Evolutionary conservation across 257 asterid species (phyloP).

Genomic region (Solanum pinnatisectum): DNA sequence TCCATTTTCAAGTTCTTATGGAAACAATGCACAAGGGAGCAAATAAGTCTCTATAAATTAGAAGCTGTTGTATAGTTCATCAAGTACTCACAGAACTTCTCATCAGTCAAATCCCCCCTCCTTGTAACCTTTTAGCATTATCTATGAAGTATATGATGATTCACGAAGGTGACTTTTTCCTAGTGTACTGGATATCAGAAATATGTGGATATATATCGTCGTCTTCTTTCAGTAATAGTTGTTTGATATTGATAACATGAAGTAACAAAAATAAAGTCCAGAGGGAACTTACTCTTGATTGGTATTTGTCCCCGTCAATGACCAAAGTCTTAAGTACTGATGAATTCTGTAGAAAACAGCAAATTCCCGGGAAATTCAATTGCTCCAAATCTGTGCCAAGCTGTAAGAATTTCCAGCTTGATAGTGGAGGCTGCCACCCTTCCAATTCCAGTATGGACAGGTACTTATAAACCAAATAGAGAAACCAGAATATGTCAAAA

Average conservation of each 20-base stretch:
- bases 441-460: background rate
- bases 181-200: too few relatives aligned
- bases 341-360: background rate
- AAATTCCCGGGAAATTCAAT: background rate
- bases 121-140: too few relatives aligned
- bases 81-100: too few relatives aligned
- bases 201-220: too few relatives aligned
- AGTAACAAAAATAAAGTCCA: background rate
- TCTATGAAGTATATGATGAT: too few relatives aligned
- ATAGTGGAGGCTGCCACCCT: background rate
- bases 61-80: background rate
- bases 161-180: too few relatives aligned
- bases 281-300: background rate
- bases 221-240: too few relatives aligned
- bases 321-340: background rate
- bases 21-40: too few relatives aligned
- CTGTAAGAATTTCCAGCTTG: background rate
- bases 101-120: too few relatives aligned
- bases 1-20: too few relatives aligned
- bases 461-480: background rate
- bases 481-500: background rate
- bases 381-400: fast-evolving
- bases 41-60: background rate
- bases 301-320: background rate
- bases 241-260: too few relatives aligned